Evolutionary conservation across 106 monocot genomes (phyloP), one percentile per base, ranked within the genome.

Genomic region (Narthecium ossifragum): DNA sequence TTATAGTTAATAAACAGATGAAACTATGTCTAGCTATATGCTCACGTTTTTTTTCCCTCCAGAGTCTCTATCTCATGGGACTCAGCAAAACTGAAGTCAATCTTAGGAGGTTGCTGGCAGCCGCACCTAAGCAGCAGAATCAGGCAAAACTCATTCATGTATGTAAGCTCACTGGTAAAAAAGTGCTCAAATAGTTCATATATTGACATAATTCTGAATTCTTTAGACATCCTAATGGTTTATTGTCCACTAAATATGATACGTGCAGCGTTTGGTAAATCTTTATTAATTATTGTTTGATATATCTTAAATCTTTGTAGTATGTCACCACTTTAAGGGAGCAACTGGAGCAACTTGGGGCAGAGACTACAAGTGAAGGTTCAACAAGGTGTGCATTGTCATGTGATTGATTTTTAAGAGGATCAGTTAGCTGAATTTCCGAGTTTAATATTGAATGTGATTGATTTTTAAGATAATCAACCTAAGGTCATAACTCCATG

Each of bases 71-170:
- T 0, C 24, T 53, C 12, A 90, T 96, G 94, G 73, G 73, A 59
- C 69, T 83, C 45, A 96, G 83, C 73, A 96, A 86, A 65, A 86
- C 75, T 1, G 94, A 96, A 53, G 73, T 96, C 46, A 96, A 96
- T 50, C 57, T 96, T 20, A 77, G 59, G 62, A 86, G 94, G 62
- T 48, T 96, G 58, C 82, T 96, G 51, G 83, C 70, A 51, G 74
- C 86, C 34, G 78, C 90, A 67, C 90, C 94, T 25, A 74, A 39
- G 11, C 94, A 96, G 53, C 63, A 83, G 33, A 94, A 94, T 67
- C 80, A 77, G 31, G 50, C 80, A 24, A 94, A 94, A 63, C 82
- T 55, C 32, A 57, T 90, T 55, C 90, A 96, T 78, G 94, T 90
- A 66, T 73, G 72, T 67, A 37, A n/a, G n/a, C n/a, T n/a, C n/a